Evolutionary conservation across 2,329 filamentous ascomycete species (phyloP), one percentile per base, ranked within the genome.

Genomic region (Ophiosphaerella korrae): DNA sequence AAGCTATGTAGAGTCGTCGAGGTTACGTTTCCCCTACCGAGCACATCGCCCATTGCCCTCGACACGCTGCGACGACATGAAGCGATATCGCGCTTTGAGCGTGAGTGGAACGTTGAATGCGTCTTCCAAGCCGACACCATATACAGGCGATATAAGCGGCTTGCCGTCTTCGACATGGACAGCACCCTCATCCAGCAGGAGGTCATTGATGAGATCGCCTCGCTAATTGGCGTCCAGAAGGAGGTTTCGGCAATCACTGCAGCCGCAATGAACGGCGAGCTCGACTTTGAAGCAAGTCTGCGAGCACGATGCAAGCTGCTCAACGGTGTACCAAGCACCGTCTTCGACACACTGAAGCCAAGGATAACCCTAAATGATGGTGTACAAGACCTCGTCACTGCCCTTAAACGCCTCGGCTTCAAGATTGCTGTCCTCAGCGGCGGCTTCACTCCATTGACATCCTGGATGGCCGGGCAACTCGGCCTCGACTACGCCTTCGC

Each of bases 101-200:
- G 86, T 56, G 89, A 93, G 72, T 95, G 90, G 90, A 92, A 92
- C 66, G 87, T 94, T 35, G 90, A 95, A 73, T 88, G 93, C 12
- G 84, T 89, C 16, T 80, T 96, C 55, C 90, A 95, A 73, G 75
- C 75, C 35, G 89, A 93, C 68, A 83, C 79, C 26, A 80, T 93
- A 29, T 91, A 88, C 79, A 82, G 91, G 51, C 83, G 88, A 24
- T 85, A 95, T 74, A 92, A 92, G 60, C 85, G 93, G 7, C 80
- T 97, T 9, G 92, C 93, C 3, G 90, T 97, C 29, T 99, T 99
- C 68, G 94, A 99, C 74, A 99, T 99, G 94, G 94, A 99, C 77
- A 94, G 89, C 74, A 99, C 94, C 0, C 83, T 99, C 53, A 97
- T 99, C 71, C 89, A 93, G 46, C 92, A 99, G 74, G 94, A 99